These are phyloP conservation scores for Tricholoma hemisulphureum DNA, from an alignment of 768 basidiomycete genomes.

Conservation along the genomic window DNA sequence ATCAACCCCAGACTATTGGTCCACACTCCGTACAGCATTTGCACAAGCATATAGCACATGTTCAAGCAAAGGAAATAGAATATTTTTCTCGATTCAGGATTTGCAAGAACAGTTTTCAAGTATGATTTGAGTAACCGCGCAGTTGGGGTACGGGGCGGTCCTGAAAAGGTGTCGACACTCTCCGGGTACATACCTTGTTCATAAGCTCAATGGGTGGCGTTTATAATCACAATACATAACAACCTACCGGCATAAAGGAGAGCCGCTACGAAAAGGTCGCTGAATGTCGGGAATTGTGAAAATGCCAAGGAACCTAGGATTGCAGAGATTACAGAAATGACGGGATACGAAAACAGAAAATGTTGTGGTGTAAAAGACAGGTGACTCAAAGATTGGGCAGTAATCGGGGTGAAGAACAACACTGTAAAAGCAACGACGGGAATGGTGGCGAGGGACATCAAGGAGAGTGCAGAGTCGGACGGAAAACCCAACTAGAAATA, in stretches of 20 bases:
- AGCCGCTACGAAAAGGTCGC: slow-evolving; percentile 55
- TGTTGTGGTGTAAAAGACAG: slow-evolving; percentile 53
- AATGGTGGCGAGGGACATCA: slow-evolving; percentile 55
- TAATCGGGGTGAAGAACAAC: slow-evolving; percentile 58
- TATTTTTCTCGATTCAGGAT: slow-evolving; percentile 90
- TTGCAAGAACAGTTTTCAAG: slow-evolving; percentile 86
- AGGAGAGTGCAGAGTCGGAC: slow-evolving; percentile 50
- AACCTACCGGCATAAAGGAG: slow-evolving; percentile 63
- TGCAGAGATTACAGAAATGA: slow-evolving; percentile 45
- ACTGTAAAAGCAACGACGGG: slow-evolving; percentile 63
- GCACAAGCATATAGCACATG: slow-evolving; percentile 93
- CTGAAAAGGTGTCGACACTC: slow-evolving; percentile 40
- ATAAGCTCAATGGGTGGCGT: slow-evolving; percentile 17
- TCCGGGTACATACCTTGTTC: slow-evolving; percentile 52
- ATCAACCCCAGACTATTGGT: slow-evolving; percentile 96
- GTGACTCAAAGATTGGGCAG: slow-evolving; percentile 45
- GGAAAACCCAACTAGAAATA: slow-evolving; percentile 46
- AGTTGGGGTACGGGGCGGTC: slow-evolving; percentile 49
- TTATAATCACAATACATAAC: not conserved
- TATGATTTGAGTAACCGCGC: slow-evolving; percentile 63
- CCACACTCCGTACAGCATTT: slow-evolving; percentile 97
- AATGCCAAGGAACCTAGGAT: slow-evolving; percentile 63
- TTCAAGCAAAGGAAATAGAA: slow-evolving; percentile 97
- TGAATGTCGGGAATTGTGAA: slow-evolving; percentile 55
- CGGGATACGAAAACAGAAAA: slow-evolving; percentile 59